These are phyloP conservation scores for Calycina herbarum DNA, from an alignment of 2,329 filamentous ascomycete species.

Conservation along the genomic window DNA sequence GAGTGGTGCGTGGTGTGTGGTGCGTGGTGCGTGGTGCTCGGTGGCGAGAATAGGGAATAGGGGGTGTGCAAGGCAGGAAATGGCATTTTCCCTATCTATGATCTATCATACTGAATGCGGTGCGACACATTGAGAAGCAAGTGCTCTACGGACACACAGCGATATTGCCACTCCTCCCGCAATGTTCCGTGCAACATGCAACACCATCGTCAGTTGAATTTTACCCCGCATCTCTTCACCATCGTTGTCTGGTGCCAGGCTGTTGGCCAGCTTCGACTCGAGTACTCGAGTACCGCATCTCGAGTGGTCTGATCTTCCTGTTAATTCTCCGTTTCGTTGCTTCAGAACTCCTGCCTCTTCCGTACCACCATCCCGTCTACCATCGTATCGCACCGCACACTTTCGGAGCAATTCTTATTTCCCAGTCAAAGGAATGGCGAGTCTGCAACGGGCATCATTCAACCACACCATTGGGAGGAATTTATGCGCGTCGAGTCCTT, in stretches of 20 bases:
- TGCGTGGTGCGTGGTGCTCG: not conserved
- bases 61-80: not conserved
- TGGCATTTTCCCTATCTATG: constrained; percentile 8
- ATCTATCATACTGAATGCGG: constrained; percentile 1
- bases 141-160: not conserved
- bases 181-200: not conserved
- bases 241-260: not conserved
- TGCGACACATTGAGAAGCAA: not conserved
- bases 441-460: not conserved
- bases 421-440: not conserved
- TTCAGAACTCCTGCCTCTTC: constrained; percentile 1
- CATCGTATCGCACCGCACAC: constrained; percentile 1
- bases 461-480: constrained; percentile 2
- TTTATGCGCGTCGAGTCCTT: not conserved
- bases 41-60: not conserved
- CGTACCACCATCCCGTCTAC: not conserved
- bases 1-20: not conserved
- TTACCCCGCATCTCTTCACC: not conserved
- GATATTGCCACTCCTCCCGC: constrained; percentile 1
- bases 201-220: not conserved
- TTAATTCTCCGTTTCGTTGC: not conserved
- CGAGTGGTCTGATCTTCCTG: not conserved
- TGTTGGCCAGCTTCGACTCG: not conserved
- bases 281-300: not conserved
- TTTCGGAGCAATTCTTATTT: not conserved